A percentile compares a stretch with the other conserved stretches of the same genome.
These are phyloP conservation scores for Aspergillus viridinutans DNA, from an alignment of 2,329 filamentous ascomycete species.

Conservation along the genomic window DNA sequence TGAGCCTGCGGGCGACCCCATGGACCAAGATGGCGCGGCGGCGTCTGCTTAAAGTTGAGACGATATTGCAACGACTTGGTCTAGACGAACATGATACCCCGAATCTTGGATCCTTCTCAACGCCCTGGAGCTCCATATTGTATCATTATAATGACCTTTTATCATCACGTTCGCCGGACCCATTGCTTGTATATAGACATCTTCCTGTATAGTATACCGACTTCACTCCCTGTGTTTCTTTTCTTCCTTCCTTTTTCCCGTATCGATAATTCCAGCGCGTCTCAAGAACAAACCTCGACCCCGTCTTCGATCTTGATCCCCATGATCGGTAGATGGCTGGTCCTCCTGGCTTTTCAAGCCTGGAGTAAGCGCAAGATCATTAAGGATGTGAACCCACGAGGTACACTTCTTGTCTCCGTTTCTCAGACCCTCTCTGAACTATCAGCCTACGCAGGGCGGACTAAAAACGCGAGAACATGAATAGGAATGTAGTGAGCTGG, in stretches of 20 bases:
- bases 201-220: constrained; percentile 18
- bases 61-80: neutral
- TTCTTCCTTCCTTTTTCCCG: constrained; percentile 3
- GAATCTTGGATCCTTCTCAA: neutral
- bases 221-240: constrained; percentile 5
- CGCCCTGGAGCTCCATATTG: neutral
- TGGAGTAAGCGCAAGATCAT: constrained; percentile 48
- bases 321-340: constrained; percentile 49
- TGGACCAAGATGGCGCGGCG: constrained; percentile 14
- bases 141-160: constrained; percentile 5
- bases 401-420: constrained; percentile 41
- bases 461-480: constrained; percentile 56
- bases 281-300: constrained; percentile 47
- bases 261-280: constrained; percentile 18
- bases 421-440: constrained; percentile 52
- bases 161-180: constrained; percentile 12
- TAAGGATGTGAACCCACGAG: constrained; percentile 28
- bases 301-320: constrained; percentile 45
- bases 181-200: constrained; percentile 19
- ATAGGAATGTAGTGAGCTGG: neutral
- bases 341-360: constrained; percentile 24
- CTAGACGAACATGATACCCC: neutral
- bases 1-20: constrained; percentile 34
- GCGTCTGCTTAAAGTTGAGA: constrained; percentile 18
- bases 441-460: constrained; percentile 50